Percentiles rank a stretch among this genome's conserved stretches.
Evolutionary conservation across 2,329 filamentous ascomycete genomes (phyloP).

Genomic region (Penicillium sp.): DNA sequence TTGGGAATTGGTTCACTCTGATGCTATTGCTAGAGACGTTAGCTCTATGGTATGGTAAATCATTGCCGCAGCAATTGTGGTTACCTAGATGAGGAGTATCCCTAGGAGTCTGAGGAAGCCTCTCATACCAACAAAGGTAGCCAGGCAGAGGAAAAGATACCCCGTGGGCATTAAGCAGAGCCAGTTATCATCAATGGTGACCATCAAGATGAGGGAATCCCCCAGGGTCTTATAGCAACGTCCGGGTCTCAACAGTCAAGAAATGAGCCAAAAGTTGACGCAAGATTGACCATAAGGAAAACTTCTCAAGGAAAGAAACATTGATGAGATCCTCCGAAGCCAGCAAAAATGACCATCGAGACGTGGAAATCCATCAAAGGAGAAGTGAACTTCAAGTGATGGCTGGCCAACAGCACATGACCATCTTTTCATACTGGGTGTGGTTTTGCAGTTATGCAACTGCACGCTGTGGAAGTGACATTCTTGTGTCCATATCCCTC

Average conservation of each 20-base stretch:
- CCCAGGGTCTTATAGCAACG: not conserved
- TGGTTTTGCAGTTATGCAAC: not conserved
- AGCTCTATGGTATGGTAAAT: not conserved
- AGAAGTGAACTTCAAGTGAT: not conserved
- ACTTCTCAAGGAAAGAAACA: not conserved
- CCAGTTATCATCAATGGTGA: too few species aligned
- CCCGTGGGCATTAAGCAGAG: too few species aligned
- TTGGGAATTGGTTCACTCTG: not conserved
- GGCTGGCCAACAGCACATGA: not conserved
- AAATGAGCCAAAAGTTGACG: not conserved
- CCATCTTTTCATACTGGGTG: not conserved
- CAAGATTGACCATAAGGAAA: not conserved
- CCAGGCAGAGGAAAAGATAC: not conserved
- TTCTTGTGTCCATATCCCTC: conserved; percentile 13
- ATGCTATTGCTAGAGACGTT: not conserved
- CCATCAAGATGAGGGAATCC: not conserved
- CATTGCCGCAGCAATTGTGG: not conserved
- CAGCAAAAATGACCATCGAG: not conserved
- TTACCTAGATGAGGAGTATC: not conserved
- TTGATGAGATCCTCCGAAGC: not conserved
- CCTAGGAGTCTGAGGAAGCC: too few species aligned
- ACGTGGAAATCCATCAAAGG: not conserved
- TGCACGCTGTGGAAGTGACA: conserved; percentile 4
- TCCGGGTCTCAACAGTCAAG: not conserved
- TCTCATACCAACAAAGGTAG: not conserved